Base-by-base conservation (phyloP, 1,284 basidiomycete genomes). In the Calocybe gambosa region DNA sequence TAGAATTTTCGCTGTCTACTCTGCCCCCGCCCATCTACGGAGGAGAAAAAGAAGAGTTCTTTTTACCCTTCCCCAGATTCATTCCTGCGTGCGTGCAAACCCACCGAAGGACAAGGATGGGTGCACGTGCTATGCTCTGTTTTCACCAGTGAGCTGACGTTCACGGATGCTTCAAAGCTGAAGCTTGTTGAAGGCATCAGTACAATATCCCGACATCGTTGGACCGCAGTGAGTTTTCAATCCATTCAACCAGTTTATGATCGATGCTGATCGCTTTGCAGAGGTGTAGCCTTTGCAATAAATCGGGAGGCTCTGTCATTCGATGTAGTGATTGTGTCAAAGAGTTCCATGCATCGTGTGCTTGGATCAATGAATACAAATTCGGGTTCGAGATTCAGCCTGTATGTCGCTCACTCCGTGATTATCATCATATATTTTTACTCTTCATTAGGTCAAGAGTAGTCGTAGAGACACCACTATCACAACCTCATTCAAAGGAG, bases 61-160 rank as follows among this genome's bases (percentile, higher is more conserved):
- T 54, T 62, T 34, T 62, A 67, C 69, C 58, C 73, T 58, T 54
- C 77, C 58, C 25, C 75, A 1, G 83, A 89, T 56, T 78, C 80
- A 12, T 85, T 86, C 56, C 70, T 97, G 31, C 85, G 91, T 34
- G 88, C 85, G 2, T 83, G 89, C 61, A 97, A 97, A 63, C 90
- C 90, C 3, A 97, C 94, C 0, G 95, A 98, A 68, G 88, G 90
- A 20, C 86, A 89, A 64, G 89, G 90, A 51, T 97, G 93, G 91
- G 84, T 84, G 0, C 95, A 99, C 62, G 72, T 93, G 16, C 64
- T 97, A 0, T 98, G 95, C 67, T 80, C 93, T 1, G 79, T 89
- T 0, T 98, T 93, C 68, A 80, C 85, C 25, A 85, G 87, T 2
- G 93, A 96, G 58, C 70, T 94, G 5, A 73, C 72, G 15, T 95